Percentiles rank a stretch among this genome's conserved stretches.
phyloP scores from a whole-genome alignment of 2,329 filamentous ascomycete species.

The Westerdykella aurantiaca region DNA sequence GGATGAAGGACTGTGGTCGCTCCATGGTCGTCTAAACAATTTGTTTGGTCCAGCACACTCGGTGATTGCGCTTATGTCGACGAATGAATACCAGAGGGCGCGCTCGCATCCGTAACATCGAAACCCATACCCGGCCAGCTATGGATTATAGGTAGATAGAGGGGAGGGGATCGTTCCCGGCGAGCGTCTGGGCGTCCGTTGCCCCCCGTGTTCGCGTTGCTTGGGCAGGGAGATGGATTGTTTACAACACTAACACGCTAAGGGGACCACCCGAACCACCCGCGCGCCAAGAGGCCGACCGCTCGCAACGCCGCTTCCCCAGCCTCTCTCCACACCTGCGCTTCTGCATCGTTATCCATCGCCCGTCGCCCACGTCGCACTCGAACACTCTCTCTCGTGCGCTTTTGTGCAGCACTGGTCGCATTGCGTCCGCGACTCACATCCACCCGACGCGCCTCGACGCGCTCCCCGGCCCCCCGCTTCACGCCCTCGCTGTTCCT shows the following conservation, averaged over 20 bases:
- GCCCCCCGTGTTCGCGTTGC: too few relatives aligned
- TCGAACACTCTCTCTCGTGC: constrained; percentile 1
- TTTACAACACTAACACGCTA: too few relatives aligned
- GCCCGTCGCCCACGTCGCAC: constrained; percentile 9
- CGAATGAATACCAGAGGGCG: too few relatives aligned
- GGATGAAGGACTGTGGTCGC: constrained; percentile 20
- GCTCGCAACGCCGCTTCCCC: not conserved
- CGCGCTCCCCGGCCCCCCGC: constrained; percentile 12
- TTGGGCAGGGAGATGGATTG: too few relatives aligned
- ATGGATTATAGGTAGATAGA: too few relatives aligned
- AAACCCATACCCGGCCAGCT: too few relatives aligned
- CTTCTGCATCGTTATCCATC: too few relatives aligned
- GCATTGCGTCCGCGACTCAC: constrained; percentile 11
- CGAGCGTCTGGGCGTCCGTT: too few relatives aligned
- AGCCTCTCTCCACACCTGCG: constrained; percentile 4
- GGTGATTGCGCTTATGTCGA: too few relatives aligned
- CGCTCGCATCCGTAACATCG: too few relatives aligned
- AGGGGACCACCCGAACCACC: not conserved
- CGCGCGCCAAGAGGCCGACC: not conserved
- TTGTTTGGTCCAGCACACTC: too few relatives aligned
- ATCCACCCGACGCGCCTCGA: constrained; percentile 10
- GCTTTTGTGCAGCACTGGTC: constrained; percentile 7
- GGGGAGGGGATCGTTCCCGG: too few relatives aligned
- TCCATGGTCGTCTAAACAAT: constrained; percentile 23
- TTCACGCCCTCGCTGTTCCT: constrained; percentile 9